Evolutionary conservation across 202 grass and related monocot genomes (phyloP).

Genomic region (Elaeis oleifera): DNA sequence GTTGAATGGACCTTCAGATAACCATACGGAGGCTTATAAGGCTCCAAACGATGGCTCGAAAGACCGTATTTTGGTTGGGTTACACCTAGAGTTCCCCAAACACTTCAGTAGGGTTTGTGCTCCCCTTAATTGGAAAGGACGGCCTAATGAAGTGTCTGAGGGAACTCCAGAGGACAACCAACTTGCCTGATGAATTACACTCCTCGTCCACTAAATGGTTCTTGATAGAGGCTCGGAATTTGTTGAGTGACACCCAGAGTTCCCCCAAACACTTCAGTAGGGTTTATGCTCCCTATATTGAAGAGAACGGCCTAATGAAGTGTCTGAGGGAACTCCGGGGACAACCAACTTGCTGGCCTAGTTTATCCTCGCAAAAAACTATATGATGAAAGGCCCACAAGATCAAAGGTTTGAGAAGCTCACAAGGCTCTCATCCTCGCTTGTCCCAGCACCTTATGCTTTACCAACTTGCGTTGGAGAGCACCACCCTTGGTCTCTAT

Average conservation of each 20-base stretch:
- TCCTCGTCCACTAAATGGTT: neutral
- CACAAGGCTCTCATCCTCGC: no score
- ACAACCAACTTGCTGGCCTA: conserved; percentile 28
- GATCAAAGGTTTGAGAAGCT: no score
- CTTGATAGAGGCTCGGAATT: neutral
- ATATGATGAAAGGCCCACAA: no score
- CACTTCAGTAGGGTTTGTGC: conserved; percentile 23
- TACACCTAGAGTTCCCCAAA: conserved; percentile 48
- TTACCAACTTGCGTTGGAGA: no score
- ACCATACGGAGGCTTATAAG: no score
- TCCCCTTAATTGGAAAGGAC: neutral
- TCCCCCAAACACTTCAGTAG: conserved; percentile 48
- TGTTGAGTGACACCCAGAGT: conserved; percentile 27
- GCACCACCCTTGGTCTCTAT: no score
- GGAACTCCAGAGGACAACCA: conserved; percentile 34
- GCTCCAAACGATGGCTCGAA: no score
- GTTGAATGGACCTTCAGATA: no score
- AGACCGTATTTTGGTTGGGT: neutral
- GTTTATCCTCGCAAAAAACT: no score
- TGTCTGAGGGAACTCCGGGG: conserved; percentile 46
- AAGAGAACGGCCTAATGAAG: conserved; percentile 25
- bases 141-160: conserved; percentile 29
- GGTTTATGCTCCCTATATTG: neutral
- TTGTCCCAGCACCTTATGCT: no score
- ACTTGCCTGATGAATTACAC: neutral